Conservation (phyloP, 1,284 basidiomycete species). For the Inonotus obliquus region DNA sequence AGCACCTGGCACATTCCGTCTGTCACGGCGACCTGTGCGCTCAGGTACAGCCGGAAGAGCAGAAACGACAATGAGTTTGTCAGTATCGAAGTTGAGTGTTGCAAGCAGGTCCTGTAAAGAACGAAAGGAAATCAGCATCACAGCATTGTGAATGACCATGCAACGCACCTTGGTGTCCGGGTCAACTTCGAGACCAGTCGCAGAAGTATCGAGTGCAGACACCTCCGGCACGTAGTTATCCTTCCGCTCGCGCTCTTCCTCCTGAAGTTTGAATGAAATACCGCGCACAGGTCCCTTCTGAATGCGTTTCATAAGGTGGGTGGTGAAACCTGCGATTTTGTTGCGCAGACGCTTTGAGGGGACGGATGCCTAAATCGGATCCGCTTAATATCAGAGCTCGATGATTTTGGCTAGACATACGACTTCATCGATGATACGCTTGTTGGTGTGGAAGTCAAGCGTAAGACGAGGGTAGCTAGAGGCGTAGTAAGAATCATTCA, state of each 20-base stretch:
- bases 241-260: conserved; percentile 99
- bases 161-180: conserved; percentile 80
- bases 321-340: conserved; percentile 99
- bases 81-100: conserved; percentile 85
- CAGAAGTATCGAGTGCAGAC: conserved; percentile 84
- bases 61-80: conserved; percentile 55
- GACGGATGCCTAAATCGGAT: conserved; percentile 73
- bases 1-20: conserved; percentile 83
- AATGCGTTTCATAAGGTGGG: conserved; percentile 99
- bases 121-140: background rate
- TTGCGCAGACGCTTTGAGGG: conserved; percentile 99
- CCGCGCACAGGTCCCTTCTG: conserved; percentile 99
- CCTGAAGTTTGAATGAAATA: conserved; percentile 99
- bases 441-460: conserved; percentile 99
- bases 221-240: conserved; percentile 98
- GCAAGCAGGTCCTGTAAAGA: conserved; percentile 71
- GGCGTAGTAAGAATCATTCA: background rate
- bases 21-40: conserved; percentile 69
- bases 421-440: conserved; percentile 99
- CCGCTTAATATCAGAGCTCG: background rate
- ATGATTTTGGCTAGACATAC: conserved; percentile 42
- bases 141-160: background rate
- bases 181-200: conserved; percentile 80
- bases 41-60: conserved; percentile 70
- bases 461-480: conserved; percentile 90